Evolutionary conservation across 768 basidiomycete genomes (phyloP).

Genomic region (Sporobolomyces roseus): DNA sequence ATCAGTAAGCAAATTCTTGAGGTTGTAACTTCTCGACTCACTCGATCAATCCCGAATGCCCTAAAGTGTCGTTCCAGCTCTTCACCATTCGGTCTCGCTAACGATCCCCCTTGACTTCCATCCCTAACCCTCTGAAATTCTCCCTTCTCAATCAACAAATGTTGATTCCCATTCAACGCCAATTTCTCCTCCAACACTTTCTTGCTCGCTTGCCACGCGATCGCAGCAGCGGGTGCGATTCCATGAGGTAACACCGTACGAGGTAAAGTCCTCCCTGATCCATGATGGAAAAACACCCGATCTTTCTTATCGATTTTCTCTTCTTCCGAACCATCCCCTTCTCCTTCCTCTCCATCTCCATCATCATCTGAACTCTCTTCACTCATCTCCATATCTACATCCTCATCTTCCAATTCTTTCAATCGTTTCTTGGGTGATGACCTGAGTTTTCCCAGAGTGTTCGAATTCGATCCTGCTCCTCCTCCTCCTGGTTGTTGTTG

Average conservation of each 20-base stretch:
- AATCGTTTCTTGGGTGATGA: background rate
- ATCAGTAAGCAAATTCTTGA: too few species aligned
- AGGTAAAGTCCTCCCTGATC: too few species aligned
- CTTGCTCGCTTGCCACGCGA: constrained; percentile 33
- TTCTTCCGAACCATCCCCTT: constrained; percentile 34
- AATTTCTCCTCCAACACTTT: constrained; percentile 36
- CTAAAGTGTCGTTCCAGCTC: constrained; percentile 35
- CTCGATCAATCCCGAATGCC: constrained; percentile 29
- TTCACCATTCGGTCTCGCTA: constrained; percentile 28
- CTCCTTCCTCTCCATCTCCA: background rate
- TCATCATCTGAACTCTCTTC: constrained; percentile 27
- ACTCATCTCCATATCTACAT: constrained; percentile 40
- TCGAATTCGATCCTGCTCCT: too few species aligned
- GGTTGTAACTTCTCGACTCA: constrained; percentile 8
- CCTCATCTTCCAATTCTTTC: constrained; percentile 21
- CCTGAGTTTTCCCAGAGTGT: too few species aligned
- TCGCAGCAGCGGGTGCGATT: constrained; percentile 23
- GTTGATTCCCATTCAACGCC: constrained; percentile 25
- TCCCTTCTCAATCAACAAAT: constrained; percentile 25
- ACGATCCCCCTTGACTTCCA: background rate
- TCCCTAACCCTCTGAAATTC: constrained; percentile 1
- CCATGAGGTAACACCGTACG: constrained; percentile 6
- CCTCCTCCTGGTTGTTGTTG: constrained; percentile 5
- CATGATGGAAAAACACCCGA: constrained; percentile 23
- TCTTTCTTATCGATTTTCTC: constrained; percentile 39